Percentiles rank a stretch among this genome's conserved stretches.
phyloP scores from a whole-genome alignment of 2,329 filamentous ascomycete species.

The Fulvia fulva region DNA sequence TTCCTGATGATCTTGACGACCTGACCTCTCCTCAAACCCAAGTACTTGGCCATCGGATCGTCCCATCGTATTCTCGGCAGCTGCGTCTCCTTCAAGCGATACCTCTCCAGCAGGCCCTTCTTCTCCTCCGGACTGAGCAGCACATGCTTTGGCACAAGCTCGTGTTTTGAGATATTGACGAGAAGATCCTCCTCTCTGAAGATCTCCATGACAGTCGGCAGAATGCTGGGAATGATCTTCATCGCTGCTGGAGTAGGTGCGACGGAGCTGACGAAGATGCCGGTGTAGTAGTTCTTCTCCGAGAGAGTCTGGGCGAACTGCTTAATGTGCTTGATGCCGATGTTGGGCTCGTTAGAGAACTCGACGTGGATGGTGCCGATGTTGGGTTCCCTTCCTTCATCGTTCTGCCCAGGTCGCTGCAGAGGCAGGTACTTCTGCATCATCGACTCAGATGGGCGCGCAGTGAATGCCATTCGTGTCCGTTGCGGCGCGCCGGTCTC shows the following conservation, averaged over 20 bases:
- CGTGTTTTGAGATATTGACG: slow-evolving; percentile 97
- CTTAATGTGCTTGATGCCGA: slow-evolving; percentile 91
- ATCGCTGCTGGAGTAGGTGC: slow-evolving; percentile 81
- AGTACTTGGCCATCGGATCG: slow-evolving; percentile 88
- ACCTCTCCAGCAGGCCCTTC: slow-evolving; percentile 75
- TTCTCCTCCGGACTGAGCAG: slow-evolving; percentile 89
- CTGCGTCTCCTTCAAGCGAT: slow-evolving; percentile 96
- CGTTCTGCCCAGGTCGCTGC: slow-evolving; percentile 60
- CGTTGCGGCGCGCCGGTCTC: slow-evolving; percentile 75
- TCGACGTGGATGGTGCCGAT: slow-evolving; percentile 91
- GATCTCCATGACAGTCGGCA: slow-evolving; percentile 80
- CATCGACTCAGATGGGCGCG: slow-evolving; percentile 79
- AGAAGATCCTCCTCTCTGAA: slow-evolving; percentile 94
- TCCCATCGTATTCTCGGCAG: slow-evolving; percentile 85
- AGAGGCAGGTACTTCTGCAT: slow-evolving; percentile 75
- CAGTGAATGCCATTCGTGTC: slow-evolving; percentile 79
- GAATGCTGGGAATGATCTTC: slow-evolving; percentile 76
- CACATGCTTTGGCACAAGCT: slow-evolving; percentile 91
- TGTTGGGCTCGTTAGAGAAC: slow-evolving; percentile 73
- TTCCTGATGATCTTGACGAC: slow-evolving; percentile 98
- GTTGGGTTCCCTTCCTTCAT: slow-evolving; percentile 47
- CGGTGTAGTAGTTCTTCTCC: slow-evolving; percentile 77
- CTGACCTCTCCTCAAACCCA: slow-evolving; percentile 84
- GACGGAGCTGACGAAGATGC: slow-evolving; percentile 82
- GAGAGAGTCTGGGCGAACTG: slow-evolving; percentile 79